Evolutionary conservation across 2,329 filamentous ascomycete genomes (phyloP).

Genomic region (Teratosphaeria gauchensis): DNA sequence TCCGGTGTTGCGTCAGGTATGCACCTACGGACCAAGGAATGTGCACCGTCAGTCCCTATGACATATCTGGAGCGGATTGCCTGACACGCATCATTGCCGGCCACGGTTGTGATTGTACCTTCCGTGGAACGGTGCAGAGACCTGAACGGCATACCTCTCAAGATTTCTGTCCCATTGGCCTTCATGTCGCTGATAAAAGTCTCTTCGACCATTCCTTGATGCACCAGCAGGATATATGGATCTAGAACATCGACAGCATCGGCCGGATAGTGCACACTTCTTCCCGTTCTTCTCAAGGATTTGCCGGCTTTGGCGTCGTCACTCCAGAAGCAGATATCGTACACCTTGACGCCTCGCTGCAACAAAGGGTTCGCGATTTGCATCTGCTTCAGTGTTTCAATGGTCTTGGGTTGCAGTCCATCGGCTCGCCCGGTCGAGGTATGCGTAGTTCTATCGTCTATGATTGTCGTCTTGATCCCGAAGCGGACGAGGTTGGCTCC

Average conservation of each 20-base stretch:
- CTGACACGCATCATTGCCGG: not conserved
- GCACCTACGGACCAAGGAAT: constrained; percentile 58
- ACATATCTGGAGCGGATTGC: constrained; percentile 45
- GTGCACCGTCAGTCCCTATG: constrained; percentile 64
- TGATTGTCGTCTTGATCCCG: not conserved
- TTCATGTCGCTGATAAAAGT: constrained; percentile 54
- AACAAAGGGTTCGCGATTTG: constrained; percentile 51
- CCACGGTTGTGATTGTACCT: constrained; percentile 4
- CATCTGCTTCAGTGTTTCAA: not conserved
- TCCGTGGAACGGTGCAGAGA: constrained; percentile 12
- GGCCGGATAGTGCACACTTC: constrained; percentile 18
- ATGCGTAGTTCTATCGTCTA: not conserved
- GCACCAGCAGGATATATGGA: constrained; percentile 45
- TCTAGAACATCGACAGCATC: constrained; percentile 42
- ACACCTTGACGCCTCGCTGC: constrained; percentile 58
- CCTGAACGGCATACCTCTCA: constrained; percentile 19
- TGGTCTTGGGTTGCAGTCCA: not conserved
- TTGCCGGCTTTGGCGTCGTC: not conserved
- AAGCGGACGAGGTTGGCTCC: not conserved
- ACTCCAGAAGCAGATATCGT: constrained; percentile 65
- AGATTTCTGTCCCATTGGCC: not conserved
- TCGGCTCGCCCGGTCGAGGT: not conserved
- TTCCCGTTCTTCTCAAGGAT: not conserved
- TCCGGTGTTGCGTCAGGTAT: constrained; percentile 35
- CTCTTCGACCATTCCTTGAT: constrained; percentile 68